Evolutionary conservation across 768 basidiomycete genomes (phyloP).

Genomic region (Boletus vinaceobasis): DNA sequence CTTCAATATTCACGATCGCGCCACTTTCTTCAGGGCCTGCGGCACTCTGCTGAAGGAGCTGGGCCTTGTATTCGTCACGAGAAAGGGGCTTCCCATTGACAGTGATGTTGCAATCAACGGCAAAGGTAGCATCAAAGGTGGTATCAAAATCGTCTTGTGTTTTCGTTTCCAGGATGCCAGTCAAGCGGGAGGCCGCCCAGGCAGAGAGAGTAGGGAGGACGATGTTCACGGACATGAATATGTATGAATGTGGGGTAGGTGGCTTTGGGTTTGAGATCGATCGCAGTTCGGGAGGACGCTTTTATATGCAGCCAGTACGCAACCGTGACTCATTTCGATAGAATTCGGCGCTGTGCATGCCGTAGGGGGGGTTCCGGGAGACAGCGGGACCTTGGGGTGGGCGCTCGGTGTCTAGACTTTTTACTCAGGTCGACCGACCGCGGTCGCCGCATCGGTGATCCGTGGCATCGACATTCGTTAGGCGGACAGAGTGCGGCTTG

Average conservation of each 20-base stretch:
- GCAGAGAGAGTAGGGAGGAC: constrained; percentile 40
- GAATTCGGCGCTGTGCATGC: background rate
- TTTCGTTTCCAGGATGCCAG: constrained; percentile 38
- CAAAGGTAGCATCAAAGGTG: constrained; percentile 42
- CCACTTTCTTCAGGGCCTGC: constrained; percentile 12
- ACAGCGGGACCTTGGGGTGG: background rate
- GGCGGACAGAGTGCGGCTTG: background rate
- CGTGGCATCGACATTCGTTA: background rate
- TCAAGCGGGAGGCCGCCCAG: constrained; percentile 41
- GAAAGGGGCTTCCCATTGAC: constrained; percentile 41
- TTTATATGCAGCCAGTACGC: constrained; percentile 9
- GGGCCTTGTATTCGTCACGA: constrained; percentile 39
- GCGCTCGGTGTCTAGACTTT: constrained; percentile 7
- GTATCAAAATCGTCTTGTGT: constrained; percentile 31
- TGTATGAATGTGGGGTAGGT: background rate
- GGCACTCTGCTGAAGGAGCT: constrained; percentile 31
- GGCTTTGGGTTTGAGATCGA: background rate
- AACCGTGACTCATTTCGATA: background rate
- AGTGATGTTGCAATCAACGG: constrained; percentile 32
- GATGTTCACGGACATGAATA: constrained; percentile 27
- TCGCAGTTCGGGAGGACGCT: background rate
- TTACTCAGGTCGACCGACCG: background rate
- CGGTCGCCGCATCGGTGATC: background rate
- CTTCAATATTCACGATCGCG: constrained; percentile 24
- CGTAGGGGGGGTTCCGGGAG: background rate